Evolutionary conservation across 495 filamentous ascomycete genomes (phyloP).

Genomic region (Penicillium malachiteum): DNA sequence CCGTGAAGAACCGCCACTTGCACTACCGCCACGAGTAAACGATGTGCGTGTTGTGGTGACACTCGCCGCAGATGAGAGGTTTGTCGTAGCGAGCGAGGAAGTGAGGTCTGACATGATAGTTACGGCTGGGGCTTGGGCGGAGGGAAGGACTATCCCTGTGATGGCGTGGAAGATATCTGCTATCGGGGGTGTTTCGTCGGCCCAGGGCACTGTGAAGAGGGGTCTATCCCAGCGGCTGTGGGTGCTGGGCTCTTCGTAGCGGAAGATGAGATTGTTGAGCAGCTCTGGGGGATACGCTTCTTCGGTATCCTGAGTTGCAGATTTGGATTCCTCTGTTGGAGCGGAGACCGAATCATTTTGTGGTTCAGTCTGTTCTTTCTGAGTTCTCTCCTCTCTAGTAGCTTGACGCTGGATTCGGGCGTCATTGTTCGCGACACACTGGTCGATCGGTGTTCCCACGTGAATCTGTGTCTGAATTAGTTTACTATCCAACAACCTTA

Average conservation of each 20-base stretch:
- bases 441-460: constrained; percentile 72
- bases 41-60: constrained; percentile 22
- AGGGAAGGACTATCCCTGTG: constrained; percentile 39
- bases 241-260: constrained; percentile 94
- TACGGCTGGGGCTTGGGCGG: constrained; percentile 25
- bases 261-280: constrained; percentile 90
- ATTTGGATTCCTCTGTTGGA: neutral
- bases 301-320: constrained; percentile 25
- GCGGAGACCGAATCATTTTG: too few relatives aligned
- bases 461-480: constrained; percentile 55
- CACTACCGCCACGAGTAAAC: constrained; percentile 12
- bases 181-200: constrained; percentile 65
- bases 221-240: constrained; percentile 96
- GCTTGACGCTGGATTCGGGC: constrained; percentile 28
- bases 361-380: neutral
- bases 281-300: constrained; percentile 64
- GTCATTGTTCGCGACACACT: constrained; percentile 54
- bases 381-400: neutral
- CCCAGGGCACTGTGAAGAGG: constrained; percentile 83
- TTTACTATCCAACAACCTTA: neutral
- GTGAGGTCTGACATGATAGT: constrained; percentile 24
- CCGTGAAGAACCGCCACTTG: constrained; percentile 12
- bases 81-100: constrained; percentile 24
- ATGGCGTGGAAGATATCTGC: constrained; percentile 80
- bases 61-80: constrained; percentile 35